Evolutionary conservation across 257 asterid genomes (phyloP).

Genomic region (Solanum sparsipilum): DNA sequence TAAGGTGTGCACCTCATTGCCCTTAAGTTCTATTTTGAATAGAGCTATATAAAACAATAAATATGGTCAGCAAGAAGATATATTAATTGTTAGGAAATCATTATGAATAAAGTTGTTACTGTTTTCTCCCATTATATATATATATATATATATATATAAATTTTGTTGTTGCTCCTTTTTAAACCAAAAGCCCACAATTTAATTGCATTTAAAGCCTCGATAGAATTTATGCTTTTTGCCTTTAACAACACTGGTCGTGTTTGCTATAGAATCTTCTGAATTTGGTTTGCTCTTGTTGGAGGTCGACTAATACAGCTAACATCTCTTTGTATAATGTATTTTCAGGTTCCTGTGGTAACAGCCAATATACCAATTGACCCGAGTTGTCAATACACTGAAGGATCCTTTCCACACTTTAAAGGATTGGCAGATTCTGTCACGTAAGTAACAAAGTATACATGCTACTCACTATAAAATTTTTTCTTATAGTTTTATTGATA

Average conservation of each 20-base stretch:
- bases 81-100: background rate
- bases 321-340: background rate
- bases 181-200: background rate
- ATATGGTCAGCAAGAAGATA: background rate
- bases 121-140: background rate
- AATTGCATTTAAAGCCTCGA: background rate
- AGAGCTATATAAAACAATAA: background rate
- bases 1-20: background rate
- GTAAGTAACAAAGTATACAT: conserved; percentile 39
- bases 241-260: background rate
- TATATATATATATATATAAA: background rate
- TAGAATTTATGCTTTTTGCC: background rate
- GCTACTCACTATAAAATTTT: background rate
- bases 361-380: conserved; percentile 82
- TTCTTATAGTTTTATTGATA: background rate
- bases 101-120: background rate
- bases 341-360: conserved; percentile 96
- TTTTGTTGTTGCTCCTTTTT: background rate
- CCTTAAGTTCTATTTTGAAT: background rate
- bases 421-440: conserved; percentile 83
- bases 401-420: conserved; percentile 85
- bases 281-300: background rate
- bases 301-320: background rate
- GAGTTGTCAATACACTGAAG: conserved; percentile 72
- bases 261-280: background rate